Evolutionary conservation across 2,329 filamentous ascomycete species (phyloP).

Genomic region (Exophiala oligosperma): DNA sequence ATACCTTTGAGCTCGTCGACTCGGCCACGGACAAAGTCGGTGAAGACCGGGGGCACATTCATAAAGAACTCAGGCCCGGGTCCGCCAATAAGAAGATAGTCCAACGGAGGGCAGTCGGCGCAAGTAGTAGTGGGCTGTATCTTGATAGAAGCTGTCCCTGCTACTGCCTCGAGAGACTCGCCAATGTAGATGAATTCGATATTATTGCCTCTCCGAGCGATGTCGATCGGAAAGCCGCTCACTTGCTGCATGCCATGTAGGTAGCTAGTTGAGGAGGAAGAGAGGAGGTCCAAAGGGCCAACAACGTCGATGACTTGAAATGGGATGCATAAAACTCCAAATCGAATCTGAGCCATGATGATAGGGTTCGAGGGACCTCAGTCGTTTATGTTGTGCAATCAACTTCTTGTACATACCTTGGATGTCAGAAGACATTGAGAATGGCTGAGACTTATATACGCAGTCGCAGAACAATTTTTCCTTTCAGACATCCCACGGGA

Average conservation of each 20-base stretch:
- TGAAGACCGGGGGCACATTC: constrained; percentile 8
- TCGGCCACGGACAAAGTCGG: constrained; percentile 9
- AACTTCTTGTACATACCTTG: too few relatives aligned
- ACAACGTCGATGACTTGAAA: constrained; percentile 14
- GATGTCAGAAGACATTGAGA: too few relatives aligned
- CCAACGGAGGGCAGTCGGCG: constrained; percentile 15
- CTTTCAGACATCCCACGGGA: too few relatives aligned
- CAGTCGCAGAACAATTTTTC: too few relatives aligned
- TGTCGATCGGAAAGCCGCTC: constrained; percentile 28
- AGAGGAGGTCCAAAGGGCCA: constrained; percentile 16
- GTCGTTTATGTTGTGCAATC: too few relatives aligned
- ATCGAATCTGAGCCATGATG: neutral
- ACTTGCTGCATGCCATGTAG: neutral
- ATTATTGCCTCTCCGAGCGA: constrained; percentile 9
- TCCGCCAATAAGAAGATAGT: constrained; percentile 17
- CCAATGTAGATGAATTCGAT: constrained; percentile 19
- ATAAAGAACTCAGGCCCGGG: constrained; percentile 6
- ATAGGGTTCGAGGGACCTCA: too few relatives aligned
- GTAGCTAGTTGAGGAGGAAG: neutral
- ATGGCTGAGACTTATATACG: too few relatives aligned
- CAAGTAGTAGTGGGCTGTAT: constrained; percentile 14
- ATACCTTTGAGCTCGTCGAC: constrained; percentile 11
- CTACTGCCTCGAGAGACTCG: constrained; percentile 6
- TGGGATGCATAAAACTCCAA: constrained; percentile 11
- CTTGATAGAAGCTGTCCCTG: constrained; percentile 4